Conservation (phyloP, 805 yeast genomes). For the Cyberlindnera mississippiensis region DNA sequence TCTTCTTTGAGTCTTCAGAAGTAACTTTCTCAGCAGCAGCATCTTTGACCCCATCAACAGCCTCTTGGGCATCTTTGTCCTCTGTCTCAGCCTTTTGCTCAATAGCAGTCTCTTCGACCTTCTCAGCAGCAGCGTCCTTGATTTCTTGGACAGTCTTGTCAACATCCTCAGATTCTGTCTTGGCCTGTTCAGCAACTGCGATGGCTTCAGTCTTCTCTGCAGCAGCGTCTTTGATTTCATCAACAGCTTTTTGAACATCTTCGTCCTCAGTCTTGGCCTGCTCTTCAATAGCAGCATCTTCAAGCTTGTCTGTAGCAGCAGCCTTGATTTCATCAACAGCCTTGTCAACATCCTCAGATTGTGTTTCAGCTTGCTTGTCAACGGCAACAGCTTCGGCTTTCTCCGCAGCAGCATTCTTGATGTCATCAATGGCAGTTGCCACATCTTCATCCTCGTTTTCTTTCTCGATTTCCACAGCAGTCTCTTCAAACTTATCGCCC, state of each 20-base stretch:
- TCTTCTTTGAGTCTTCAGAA: conserved; percentile 10
- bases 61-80: conserved; percentile 10
- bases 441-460: conserved; percentile 1
- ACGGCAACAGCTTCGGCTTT: conserved; percentile 5
- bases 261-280: neutral
- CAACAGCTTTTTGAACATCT: neutral
- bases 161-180: no score
- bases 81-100: no score
- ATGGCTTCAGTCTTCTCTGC: conserved; percentile 1
- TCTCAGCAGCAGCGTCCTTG: no score
- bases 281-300: neutral
- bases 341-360: conserved; percentile 2
- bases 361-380: conserved; percentile 1
- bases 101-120: no score
- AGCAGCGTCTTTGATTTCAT: neutral
- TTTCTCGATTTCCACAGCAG: neutral
- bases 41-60: neutral
- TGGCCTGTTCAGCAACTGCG: conserved; percentile 2
- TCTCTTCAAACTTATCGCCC: conserved; percentile 4
- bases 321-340: conserved; percentile 6
- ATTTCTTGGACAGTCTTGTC: no score
- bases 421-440: conserved; percentile 4
- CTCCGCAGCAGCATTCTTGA: conserved; percentile 7
- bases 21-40: neutral
- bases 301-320: conserved; percentile 6